Percentiles rank a stretch among this genome's conserved stretches.
These are phyloP conservation scores for Coemansia sp. DNA, from an alignment of 192 early-diverging fungal species.

Conservation along the genomic window DNA sequence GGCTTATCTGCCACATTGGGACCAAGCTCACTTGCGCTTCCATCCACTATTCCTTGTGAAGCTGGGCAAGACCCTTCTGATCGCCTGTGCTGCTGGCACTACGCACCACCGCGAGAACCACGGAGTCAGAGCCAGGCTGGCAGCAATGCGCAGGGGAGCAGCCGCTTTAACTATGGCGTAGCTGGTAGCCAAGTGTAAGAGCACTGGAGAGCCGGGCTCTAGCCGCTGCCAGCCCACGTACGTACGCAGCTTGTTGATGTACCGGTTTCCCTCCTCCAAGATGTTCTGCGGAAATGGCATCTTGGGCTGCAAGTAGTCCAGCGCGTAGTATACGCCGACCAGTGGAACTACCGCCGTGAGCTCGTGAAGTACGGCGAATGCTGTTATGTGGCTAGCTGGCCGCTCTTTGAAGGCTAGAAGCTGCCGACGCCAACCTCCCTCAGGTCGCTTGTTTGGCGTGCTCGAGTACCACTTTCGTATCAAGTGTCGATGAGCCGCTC, in stretches of 20 bases:
- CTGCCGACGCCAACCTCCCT: constrained; percentile 13
- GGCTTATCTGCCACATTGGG: too few species aligned
- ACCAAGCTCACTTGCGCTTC: not conserved
- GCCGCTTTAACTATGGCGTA: constrained; percentile 85
- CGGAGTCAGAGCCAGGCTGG: constrained; percentile 44
- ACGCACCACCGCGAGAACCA: constrained; percentile 24
- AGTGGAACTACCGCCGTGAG: constrained; percentile 85
- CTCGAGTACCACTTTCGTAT: not conserved
- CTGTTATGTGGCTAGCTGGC: constrained; percentile 68
- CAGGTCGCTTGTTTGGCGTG: not conserved
- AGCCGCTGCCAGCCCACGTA: constrained; percentile 52
- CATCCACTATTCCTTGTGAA: not conserved
- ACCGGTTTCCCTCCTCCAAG: constrained; percentile 61
- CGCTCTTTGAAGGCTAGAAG: constrained; percentile 63
- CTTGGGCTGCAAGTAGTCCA: constrained; percentile 58
- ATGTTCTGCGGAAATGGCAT: constrained; percentile 70
- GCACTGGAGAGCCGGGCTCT: constrained; percentile 50
- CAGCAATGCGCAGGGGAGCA: constrained; percentile 33
- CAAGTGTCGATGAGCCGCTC: not conserved
- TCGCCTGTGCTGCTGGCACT: constrained; percentile 20
- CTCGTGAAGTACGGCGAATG: constrained; percentile 88
- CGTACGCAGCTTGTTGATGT: constrained; percentile 61
- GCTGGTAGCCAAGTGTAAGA: constrained; percentile 75
- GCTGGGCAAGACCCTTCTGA: too few species aligned
- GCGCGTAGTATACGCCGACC: constrained; percentile 69